These are phyloP conservation scores for Solanum bulbocastanum DNA, from an alignment of 257 asterid species.

Conservation along the genomic window DNA sequence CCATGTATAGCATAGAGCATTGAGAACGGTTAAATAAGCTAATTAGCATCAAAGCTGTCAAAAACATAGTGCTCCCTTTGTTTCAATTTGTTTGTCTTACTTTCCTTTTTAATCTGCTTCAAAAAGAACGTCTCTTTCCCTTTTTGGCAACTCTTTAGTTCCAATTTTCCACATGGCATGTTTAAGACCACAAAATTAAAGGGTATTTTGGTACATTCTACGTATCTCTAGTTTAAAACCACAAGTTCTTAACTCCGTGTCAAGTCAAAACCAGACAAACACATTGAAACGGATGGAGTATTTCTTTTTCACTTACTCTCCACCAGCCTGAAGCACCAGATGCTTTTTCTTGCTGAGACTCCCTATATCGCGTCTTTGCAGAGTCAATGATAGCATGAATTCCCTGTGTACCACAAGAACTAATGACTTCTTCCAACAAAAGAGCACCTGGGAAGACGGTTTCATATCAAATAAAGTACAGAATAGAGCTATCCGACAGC, in stretches of 20 bases:
- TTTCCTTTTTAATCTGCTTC: background rate
- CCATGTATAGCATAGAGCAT: background rate
- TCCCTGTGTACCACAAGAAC: conserved; percentile 60
- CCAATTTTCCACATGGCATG: background rate
- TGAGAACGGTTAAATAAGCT: background rate
- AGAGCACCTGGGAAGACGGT: conserved; percentile 52
- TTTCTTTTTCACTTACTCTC: conserved; percentile 58
- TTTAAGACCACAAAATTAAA: background rate
- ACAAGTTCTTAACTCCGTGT: background rate
- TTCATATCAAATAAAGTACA: background rate
- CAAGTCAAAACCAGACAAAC: background rate
- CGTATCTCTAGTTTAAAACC: background rate
- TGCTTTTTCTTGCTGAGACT: conserved; percentile 75
- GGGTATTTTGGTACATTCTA: background rate
- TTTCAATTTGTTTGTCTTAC: background rate
- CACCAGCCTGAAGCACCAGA: conserved; percentile 76
- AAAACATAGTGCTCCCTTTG: background rate
- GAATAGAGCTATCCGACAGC: background rate
- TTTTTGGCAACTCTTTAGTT: background rate
- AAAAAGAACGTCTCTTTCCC: background rate
- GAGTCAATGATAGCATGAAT: conserved; percentile 75
- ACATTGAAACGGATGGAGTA: background rate
- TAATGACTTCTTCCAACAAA: conserved; percentile 71
- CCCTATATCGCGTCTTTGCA: conserved; percentile 61
- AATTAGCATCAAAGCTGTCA: background rate